Percentiles rank a stretch among this genome's conserved stretches.
phyloP scores from a whole-genome alignment of 495 filamentous ascomycete species.

The Rostrohypoxylon terebratum region DNA sequence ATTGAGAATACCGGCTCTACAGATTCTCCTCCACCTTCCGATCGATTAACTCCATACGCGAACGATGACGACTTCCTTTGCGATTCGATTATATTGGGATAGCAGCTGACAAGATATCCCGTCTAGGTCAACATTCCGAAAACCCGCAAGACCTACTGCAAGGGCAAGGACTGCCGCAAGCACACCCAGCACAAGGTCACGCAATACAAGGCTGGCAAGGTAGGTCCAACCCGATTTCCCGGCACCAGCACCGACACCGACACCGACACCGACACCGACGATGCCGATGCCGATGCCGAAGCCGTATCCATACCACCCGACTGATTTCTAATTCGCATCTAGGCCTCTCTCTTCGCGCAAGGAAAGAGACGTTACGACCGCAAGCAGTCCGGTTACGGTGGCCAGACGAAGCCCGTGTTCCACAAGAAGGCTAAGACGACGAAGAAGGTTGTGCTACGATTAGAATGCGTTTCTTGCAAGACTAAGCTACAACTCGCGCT shows the following conservation, averaged over 20 bases:
- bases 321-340: constrained; percentile 27
- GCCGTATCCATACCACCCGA: background rate
- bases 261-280: background rate
- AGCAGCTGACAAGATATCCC: constrained; percentile 72
- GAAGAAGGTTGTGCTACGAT: constrained; percentile 98
- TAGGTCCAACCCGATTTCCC: constrained; percentile 30
- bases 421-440: constrained; percentile 99
- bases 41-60: constrained; percentile 4
- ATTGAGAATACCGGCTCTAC: background rate
- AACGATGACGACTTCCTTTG: constrained; percentile 5
- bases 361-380: constrained; percentile 99
- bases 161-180: constrained; percentile 93
- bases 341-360: constrained; percentile 85
- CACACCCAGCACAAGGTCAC: constrained; percentile 78
- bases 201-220: constrained; percentile 95
- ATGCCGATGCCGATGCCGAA: too few relatives aligned
- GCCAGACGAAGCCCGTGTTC: constrained; percentile 91
- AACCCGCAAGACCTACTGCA: constrained; percentile 86
- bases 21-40: background rate
- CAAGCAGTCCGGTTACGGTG: constrained; percentile 99
- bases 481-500: constrained; percentile 97
- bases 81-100: constrained; percentile 4
- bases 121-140: constrained; percentile 70
- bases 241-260: background rate
- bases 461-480: constrained; percentile 98